Conservation (phyloP, 805 yeast genomes). For the Wickerhamiella brachini region DNA sequence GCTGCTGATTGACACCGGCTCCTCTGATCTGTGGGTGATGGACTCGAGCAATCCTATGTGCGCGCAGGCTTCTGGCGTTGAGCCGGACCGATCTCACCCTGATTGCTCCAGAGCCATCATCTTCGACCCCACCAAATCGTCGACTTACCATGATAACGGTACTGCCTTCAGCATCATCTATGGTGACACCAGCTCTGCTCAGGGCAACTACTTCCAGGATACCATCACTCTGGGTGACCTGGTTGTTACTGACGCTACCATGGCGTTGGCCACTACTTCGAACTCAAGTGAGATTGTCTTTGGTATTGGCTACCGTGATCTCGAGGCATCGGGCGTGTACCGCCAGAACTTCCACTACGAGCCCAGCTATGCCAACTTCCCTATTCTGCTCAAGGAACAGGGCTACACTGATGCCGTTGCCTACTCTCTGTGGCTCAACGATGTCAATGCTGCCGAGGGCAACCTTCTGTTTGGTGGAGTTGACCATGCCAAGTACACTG, state of each 20-base stretch:
- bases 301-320: conserved; percentile 26
- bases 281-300: conserved; percentile 45
- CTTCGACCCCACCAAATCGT: conserved; percentile 21
- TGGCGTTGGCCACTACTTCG: conserved; percentile 62
- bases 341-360: conserved; percentile 10
- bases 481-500: conserved; percentile 31
- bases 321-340: conserved; percentile 21
- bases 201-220: conserved; percentile 38
- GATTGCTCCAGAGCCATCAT: conserved; percentile 15
- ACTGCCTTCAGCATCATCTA: conserved; percentile 19
- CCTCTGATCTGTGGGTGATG: conserved; percentile 52
- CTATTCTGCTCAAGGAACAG: conserved; percentile 38
- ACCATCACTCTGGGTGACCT: conserved; percentile 36
- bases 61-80: background rate
- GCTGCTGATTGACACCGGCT: conserved; percentile 57
- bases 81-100: background rate
- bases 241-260: conserved; percentile 37
- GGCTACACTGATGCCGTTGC: conserved; percentile 31
- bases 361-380: conserved; percentile 46
- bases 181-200: conserved; percentile 36
- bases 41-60: conserved; percentile 11
- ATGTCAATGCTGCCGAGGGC: conserved; percentile 24
- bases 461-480: conserved; percentile 34
- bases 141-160: conserved; percentile 14
- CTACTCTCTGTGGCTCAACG: conserved; percentile 35